Evolutionary conservation across 2,329 filamentous ascomycete genomes (phyloP).

Genomic region (Alternaria sp.): DNA sequence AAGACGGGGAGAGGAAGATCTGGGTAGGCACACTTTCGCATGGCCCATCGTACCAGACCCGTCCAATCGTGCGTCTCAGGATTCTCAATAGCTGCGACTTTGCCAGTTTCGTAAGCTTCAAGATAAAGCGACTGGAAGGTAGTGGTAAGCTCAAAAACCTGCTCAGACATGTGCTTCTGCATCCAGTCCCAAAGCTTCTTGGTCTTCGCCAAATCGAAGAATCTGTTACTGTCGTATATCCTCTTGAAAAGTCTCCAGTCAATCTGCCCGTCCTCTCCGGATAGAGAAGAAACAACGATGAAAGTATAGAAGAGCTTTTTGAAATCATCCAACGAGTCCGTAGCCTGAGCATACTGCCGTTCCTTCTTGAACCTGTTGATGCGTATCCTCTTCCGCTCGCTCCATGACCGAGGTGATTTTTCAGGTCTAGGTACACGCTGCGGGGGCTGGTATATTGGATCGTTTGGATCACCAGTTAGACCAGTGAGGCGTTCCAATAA

Average conservation of each 20-base stretch:
- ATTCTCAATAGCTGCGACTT: constrained; percentile 69
- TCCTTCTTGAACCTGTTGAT: constrained; percentile 24
- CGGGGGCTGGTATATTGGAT: constrained; percentile 36
- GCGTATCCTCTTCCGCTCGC: constrained; percentile 23
- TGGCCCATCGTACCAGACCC: constrained; percentile 71
- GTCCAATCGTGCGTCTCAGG: constrained; percentile 74
- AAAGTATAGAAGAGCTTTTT: constrained; percentile 46
- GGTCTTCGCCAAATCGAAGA: constrained; percentile 44
- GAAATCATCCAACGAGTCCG: constrained; percentile 35
- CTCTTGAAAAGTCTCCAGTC: constrained; percentile 56
- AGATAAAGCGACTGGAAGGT: constrained; percentile 74
- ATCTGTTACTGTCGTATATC: constrained; percentile 48
- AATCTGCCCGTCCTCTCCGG: constrained; percentile 46
- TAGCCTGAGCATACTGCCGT: constrained; percentile 24
- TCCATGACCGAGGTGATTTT: constrained; percentile 16
- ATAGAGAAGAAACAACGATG: constrained; percentile 44
- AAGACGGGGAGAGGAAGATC: constrained; percentile 36
- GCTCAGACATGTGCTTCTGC: constrained; percentile 45
- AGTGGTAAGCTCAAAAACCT: constrained; percentile 66
- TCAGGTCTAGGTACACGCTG: constrained; percentile 12
- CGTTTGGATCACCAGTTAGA: constrained; percentile 44
- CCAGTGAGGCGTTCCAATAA: constrained; percentile 47
- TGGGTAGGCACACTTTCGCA: constrained; percentile 54
- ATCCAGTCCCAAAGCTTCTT: constrained; percentile 53
- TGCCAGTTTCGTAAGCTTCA: constrained; percentile 69